A percentile compares a stretch with the other conserved stretches of the same genome.
Evolutionary conservation across 2,329 filamentous ascomycete genomes (phyloP).

Genomic region (Claviceps lovelessii): DNA sequence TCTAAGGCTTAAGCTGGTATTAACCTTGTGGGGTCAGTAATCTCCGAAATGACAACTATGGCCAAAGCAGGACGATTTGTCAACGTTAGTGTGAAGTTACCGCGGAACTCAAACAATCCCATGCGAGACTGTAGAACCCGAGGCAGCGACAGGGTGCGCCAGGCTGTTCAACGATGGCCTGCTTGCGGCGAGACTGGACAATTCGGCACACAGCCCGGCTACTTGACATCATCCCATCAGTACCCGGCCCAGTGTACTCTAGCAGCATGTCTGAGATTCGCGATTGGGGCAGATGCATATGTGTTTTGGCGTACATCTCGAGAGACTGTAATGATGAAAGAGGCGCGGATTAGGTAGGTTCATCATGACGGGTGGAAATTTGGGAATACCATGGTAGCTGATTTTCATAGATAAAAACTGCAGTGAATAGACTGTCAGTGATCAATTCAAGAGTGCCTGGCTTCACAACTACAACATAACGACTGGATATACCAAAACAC

Average conservation of each 20-base stretch:
- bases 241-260: constrained; percentile 12
- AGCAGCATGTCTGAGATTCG: constrained; percentile 12
- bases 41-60: constrained; percentile 14
- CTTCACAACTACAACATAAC: neutral
- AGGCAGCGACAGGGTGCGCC: constrained; percentile 15
- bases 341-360: neutral
- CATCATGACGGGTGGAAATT: neutral
- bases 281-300: neutral
- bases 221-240: constrained; percentile 14
- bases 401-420: constrained; percentile 1
- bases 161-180: constrained; percentile 18
- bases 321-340: neutral
- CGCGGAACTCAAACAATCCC: neutral
- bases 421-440: neutral
- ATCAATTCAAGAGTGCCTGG: neutral
- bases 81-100: neutral
- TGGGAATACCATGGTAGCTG: constrained; percentile 5
- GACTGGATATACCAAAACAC: constrained; percentile 8
- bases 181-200: constrained; percentile 6
- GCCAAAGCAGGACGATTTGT: constrained; percentile 7
- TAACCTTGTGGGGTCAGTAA: constrained; percentile 18
- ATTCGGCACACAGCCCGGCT: constrained; percentile 10
- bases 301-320: neutral
- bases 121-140: constrained; percentile 17
- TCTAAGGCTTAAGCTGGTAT: constrained; percentile 7